Evolutionary conservation across 1,284 basidiomycete species (phyloP).

Genomic region (Cutaneotrichosporon sp.): DNA sequence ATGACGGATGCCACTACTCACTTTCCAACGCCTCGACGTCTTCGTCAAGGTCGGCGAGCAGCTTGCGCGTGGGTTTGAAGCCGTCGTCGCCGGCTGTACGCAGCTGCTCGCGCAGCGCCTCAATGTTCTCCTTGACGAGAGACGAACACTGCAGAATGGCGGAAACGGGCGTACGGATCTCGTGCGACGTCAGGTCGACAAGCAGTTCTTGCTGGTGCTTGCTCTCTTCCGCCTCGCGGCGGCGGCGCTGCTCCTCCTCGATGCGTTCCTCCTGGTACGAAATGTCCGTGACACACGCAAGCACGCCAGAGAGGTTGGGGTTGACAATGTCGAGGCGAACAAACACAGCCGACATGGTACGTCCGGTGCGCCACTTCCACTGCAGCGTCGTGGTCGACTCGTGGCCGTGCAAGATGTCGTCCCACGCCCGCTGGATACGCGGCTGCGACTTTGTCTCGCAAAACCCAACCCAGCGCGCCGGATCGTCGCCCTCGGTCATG

Average conservation of each 20-base stretch:
- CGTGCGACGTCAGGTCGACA: slow-evolving; percentile 46
- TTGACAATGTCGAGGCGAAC: slow-evolving; percentile 33
- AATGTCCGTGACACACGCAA: slow-evolving; percentile 40
- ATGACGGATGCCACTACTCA: background rate
- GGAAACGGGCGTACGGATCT: slow-evolving; percentile 44
- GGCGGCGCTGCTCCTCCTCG: slow-evolving; percentile 34
- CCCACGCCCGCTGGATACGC: background rate
- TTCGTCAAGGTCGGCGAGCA: slow-evolving; percentile 43
- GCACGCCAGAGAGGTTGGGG: slow-evolving; percentile 27
- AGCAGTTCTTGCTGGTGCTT: slow-evolving; percentile 42
- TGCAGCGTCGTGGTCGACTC: slow-evolving; percentile 19
- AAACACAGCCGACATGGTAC: slow-evolving; percentile 30
- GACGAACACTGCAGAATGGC: slow-evolving; percentile 45
- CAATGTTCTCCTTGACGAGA: slow-evolving; percentile 43
- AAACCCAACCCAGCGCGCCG: slow-evolving; percentile 9
- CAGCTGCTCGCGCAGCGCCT: slow-evolving; percentile 35
- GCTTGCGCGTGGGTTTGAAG: slow-evolving; percentile 36
- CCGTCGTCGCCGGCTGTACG: slow-evolving; percentile 14
- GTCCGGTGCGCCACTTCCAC: slow-evolving; percentile 41
- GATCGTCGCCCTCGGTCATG: slow-evolving; percentile 14
- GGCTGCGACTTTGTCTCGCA: slow-evolving; percentile 21
- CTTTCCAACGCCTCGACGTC: slow-evolving; percentile 25
- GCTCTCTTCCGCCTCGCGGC: slow-evolving; percentile 38
- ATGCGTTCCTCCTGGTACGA: slow-evolving; percentile 38
- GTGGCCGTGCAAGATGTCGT: slow-evolving; percentile 3